A percentile compares a stretch with the other conserved stretches of the same genome.
Evolutionary conservation across 2,329 filamentous ascomycete genomes (phyloP).

Genomic region (Fusarium setosum): DNA sequence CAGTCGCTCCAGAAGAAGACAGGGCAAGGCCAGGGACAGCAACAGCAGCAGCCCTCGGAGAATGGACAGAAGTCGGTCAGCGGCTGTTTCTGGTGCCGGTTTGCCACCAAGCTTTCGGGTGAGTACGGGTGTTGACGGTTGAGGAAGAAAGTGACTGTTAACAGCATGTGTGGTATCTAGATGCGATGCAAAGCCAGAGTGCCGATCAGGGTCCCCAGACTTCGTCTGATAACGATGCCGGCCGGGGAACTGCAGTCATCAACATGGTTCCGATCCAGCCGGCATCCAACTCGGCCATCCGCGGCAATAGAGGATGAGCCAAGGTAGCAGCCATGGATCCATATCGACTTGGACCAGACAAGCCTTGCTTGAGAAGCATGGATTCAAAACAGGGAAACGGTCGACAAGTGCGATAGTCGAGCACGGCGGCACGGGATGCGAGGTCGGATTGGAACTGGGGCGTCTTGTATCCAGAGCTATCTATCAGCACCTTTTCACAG

Average conservation of each 20-base stretch:
- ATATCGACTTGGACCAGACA: not conserved
- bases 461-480: not conserved
- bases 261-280: not conserved
- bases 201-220: not conserved
- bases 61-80: not conserved
- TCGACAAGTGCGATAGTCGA: not conserved
- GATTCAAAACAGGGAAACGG: not conserved
- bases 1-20: not conserved
- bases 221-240: not conserved
- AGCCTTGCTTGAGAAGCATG: not conserved
- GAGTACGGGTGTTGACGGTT: not conserved
- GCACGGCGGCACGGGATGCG: not conserved
- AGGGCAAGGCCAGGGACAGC: not conserved
- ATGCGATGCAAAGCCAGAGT: too few species aligned
- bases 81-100: not conserved
- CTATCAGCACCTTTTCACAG: not conserved
- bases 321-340: not conserved
- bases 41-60: not conserved
- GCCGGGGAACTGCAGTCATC: constrained; percentile 3
- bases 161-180: too few species aligned
- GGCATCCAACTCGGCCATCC: not conserved
- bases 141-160: not conserved
- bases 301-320: not conserved
- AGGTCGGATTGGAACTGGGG: not conserved
- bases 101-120: constrained; percentile 1